Evolutionary conservation across 2,329 filamentous ascomycete genomes (phyloP).

Genomic region (Colletotrichum shisoi): DNA sequence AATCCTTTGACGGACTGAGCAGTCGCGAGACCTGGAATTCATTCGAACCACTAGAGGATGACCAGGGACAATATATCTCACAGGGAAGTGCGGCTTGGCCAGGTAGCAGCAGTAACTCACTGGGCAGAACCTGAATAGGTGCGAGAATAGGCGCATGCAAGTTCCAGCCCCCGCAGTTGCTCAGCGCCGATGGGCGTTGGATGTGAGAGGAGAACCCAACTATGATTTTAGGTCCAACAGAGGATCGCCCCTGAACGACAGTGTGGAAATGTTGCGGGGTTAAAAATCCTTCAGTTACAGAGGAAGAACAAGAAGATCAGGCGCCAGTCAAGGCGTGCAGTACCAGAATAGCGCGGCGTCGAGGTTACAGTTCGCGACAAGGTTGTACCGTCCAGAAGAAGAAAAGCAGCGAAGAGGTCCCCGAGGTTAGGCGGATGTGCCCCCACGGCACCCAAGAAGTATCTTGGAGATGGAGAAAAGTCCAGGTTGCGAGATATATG

Average conservation of each 20-base stretch:
- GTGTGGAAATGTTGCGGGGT: conserved; percentile 29
- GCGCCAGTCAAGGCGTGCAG: not conserved
- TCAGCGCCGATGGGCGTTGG: not conserved
- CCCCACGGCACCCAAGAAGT: not conserved
- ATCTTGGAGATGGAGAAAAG: not conserved
- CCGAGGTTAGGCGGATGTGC: not conserved
- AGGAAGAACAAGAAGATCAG: not conserved
- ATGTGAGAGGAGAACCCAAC: not conserved
- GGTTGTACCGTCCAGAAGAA: conserved; percentile 2
- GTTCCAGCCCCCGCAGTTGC: not conserved
- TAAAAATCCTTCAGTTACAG: not conserved
- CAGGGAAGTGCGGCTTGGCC: conserved; percentile 27
- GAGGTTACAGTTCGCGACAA: conserved; percentile 9
- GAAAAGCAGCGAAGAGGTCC: not conserved
- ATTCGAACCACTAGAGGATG: conserved; percentile 31
- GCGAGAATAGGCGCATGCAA: conserved; percentile 1
- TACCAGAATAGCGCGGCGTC: conserved; percentile 7
- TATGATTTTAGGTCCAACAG: not conserved
- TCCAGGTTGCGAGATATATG: not conserved
- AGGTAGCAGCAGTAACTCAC: conserved; percentile 11
- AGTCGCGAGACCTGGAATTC: conserved; percentile 27
- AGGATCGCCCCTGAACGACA: conserved; percentile 30
- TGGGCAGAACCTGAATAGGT: conserved; percentile 28
- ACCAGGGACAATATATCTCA: conserved; percentile 31
- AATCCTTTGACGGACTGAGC: conserved; percentile 23